Conservation (phyloP, 805 yeast genomes). For the Kodamaea kaohsiungensis region DNA sequence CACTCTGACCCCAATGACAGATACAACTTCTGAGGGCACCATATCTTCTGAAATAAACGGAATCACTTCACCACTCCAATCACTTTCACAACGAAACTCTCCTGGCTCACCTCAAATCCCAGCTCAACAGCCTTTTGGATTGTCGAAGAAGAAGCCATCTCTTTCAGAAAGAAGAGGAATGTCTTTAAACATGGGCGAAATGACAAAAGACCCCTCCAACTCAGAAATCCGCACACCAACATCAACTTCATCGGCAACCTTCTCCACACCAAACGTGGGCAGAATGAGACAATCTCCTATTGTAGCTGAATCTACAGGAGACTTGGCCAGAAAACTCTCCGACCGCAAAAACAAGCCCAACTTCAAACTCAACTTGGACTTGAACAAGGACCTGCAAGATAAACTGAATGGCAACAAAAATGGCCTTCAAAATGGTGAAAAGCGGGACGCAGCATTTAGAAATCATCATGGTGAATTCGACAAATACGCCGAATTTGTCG, state of each 20-base stretch:
- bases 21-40: background rate
- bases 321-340: conserved; percentile 36
- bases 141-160: conserved; percentile 38
- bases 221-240: conserved; percentile 1
- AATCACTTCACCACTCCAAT: background rate
- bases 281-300: conserved; percentile 3
- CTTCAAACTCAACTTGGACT: conserved; percentile 35
- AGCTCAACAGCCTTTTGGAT: conserved; percentile 2
- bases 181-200: conserved; percentile 45
- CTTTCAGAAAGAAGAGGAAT: conserved; percentile 57
- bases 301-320: conserved; percentile 29
- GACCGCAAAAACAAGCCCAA: conserved; percentile 43
- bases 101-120: conserved; percentile 4
- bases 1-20: conserved; percentile 3
- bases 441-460: conserved; percentile 3
- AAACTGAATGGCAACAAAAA: conserved; percentile 2
- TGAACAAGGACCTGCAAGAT: conserved; percentile 15
- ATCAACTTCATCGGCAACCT: background rate
- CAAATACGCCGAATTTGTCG: conserved; percentile 83
- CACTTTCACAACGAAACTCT: background rate
- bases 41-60: background rate
- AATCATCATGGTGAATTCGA: conserved; percentile 63
- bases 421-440: background rate
- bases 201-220: conserved; percentile 10
- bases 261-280: background rate